Evolutionary conservation across 768 basidiomycete species (phyloP), one percentile per base, ranked within the genome.

Genomic region (Rhizopogon sp.): DNA sequence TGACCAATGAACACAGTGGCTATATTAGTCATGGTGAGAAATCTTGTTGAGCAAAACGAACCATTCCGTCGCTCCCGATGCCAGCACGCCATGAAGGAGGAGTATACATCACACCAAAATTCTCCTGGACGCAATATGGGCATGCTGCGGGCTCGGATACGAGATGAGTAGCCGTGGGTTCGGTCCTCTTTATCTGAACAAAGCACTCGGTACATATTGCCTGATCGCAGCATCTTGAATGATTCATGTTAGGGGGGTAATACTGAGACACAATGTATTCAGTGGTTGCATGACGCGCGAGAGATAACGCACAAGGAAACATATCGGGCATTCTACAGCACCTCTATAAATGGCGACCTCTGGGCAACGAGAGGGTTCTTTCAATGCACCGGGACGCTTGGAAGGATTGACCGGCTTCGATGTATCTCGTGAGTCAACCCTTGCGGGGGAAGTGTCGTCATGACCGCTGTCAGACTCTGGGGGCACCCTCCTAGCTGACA

Each of bases 171-270:
- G 93, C 79, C 0, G 93, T 96, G 6, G 97, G 93, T 59, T 99
- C 97, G 37, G 82, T 84, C 53, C 97, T 88, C 76, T 98, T 98
- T 74, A 99, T 98, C 74, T 98, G 96, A 20, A 98, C 93, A 66
- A 99, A 98, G 68, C 97, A 99, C 72, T 99, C 97, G 39, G 97
- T 98, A 69, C 97, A 99, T 58, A 99, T 96, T 20, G 91, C 88
- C 62, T 99, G 97, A 77, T 96, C 95, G 69, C 97, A 99, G 69
- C 97, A 99, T 66, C 97, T 83, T 39, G 97, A 98, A 63, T 87
- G 88, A 67, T 98, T 98, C 72, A 98, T 97, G 72, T 98, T 96
- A 44, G 89, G 80, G 22, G 97, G 97, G 66, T 98, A 99, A 71
- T 96, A 98, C 96, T 99, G 66, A 25, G 28, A 52, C 39, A 58